Evolutionary conservation across 108 stramenopile genomes (phyloP).

Genomic region (Nannochloropsis gaditana): DNA sequence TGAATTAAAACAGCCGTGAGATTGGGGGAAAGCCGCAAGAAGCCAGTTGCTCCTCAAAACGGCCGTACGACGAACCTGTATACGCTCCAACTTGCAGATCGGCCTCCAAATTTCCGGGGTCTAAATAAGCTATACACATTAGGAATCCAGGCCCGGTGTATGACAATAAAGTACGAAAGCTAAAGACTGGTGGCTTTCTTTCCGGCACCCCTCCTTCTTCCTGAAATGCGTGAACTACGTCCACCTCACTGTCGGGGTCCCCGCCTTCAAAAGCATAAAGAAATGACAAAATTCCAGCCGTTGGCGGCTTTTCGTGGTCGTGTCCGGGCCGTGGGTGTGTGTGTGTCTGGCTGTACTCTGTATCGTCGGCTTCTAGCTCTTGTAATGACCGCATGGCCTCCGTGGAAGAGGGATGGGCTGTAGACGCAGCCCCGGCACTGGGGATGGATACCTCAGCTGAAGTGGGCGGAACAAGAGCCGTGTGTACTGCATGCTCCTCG

Average conservation of each 20-base stretch:
- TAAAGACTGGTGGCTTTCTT: conserved; percentile 6
- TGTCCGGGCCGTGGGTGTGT: not conserved
- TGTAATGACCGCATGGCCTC: not conserved
- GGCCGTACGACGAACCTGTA: not conserved
- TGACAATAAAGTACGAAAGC: conserved; percentile 45
- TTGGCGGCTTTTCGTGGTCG: conserved; percentile 14
- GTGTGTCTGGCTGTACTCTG: not conserved
- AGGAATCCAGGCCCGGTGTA: conserved; percentile 61
- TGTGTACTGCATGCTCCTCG: conserved; percentile 6
- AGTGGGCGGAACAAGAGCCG: not conserved
- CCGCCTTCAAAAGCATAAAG: not conserved
- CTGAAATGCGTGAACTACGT: not conserved
- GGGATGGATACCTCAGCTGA: not conserved
- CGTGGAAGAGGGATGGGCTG: not conserved
- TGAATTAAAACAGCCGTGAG: not conserved
- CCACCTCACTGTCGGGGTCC: conserved; percentile 9
- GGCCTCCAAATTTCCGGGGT: conserved; percentile 76
- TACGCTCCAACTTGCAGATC: conserved; percentile 64
- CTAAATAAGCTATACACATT: conserved; percentile 71
- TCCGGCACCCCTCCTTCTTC: not conserved
- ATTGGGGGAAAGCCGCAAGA: not conserved
- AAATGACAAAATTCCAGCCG: not conserved
- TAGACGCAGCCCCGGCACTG: not conserved
- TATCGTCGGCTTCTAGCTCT: not conserved
- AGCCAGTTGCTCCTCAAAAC: not conserved